Percentiles rank a stretch among this genome's conserved stretches.
phyloP scores from a whole-genome alignment of 1,284 basidiomycete species.

The Marasmius fiardii region DNA sequence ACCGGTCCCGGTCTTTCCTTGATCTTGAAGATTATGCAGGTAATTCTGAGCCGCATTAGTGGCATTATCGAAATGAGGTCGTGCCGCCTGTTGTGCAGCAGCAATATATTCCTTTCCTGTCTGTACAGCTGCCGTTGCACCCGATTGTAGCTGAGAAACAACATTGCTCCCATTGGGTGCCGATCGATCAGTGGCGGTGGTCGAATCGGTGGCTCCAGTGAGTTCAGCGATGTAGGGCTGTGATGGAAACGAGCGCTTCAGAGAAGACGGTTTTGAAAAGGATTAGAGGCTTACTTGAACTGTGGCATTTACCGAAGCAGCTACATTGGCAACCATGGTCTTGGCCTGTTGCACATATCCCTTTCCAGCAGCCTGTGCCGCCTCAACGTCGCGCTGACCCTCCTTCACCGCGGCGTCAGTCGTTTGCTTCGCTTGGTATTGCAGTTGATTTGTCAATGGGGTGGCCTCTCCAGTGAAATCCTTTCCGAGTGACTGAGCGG shows the following conservation, averaged over 20 bases:
- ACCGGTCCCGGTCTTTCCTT: slow-evolving; percentile 14
- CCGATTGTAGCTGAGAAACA: slow-evolving; percentile 30
- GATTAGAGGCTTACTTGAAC: slow-evolving; percentile 41
- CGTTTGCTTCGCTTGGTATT: slow-evolving; percentile 35
- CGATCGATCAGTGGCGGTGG: slow-evolving; percentile 13
- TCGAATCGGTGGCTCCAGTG: slow-evolving; percentile 14
- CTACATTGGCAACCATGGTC: slow-evolving; percentile 37
- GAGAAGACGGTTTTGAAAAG: neutral
- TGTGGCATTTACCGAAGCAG: slow-evolving; percentile 29
- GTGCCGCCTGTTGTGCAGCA: slow-evolving; percentile 36
- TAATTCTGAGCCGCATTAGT: slow-evolving; percentile 26
- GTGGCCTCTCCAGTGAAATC: slow-evolving; percentile 36
- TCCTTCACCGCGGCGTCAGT: slow-evolving; percentile 52
- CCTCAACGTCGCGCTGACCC: slow-evolving; percentile 47
- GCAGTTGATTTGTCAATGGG: slow-evolving; percentile 42
- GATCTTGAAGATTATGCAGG: slow-evolving; percentile 20
- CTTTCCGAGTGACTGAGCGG: slow-evolving; percentile 38
- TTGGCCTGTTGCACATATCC: slow-evolving; percentile 54
- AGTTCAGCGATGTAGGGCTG: slow-evolving; percentile 32
- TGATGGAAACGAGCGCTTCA: neutral
- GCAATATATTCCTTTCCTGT: slow-evolving; percentile 39
- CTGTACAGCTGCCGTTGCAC: slow-evolving; percentile 30
- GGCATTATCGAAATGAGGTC: slow-evolving; percentile 27
- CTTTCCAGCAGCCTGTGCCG: slow-evolving; percentile 37
- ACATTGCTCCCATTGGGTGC: slow-evolving; percentile 13